Percentiles rank a stretch among this genome's conserved stretches.
Conservation (phyloP, 257 asterid genomes). For the Solanum pennellii region DNA sequence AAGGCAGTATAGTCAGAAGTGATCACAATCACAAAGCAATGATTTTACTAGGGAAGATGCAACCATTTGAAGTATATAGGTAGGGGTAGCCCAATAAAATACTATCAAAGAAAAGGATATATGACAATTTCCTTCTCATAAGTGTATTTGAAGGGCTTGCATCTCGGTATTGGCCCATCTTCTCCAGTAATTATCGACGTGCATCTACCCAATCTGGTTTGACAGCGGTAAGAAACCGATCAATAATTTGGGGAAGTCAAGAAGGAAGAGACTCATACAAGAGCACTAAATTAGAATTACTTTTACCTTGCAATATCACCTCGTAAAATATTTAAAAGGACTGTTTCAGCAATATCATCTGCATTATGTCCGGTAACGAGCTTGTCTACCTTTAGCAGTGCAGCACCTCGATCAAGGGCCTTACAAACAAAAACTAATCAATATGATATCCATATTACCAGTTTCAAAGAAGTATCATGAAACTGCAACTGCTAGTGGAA, state of each 20-base stretch:
- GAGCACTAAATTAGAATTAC: not conserved
- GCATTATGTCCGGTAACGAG: conserved; percentile 97
- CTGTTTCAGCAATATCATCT: conserved; percentile 97
- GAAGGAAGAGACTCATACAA: not conserved
- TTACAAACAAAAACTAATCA: conserved; percentile 14
- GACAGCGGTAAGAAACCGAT: not conserved
- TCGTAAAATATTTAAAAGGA: conserved; percentile 83
- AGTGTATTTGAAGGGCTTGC: conserved; percentile 99
- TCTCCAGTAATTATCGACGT: conserved; percentile 85
- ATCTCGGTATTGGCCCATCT: conserved; percentile 99
- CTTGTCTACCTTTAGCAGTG: conserved; percentile 89
- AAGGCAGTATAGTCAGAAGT: conserved; percentile 28
- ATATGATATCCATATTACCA: not conserved
- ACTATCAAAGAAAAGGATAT: conserved; percentile 47
- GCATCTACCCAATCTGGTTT: conserved; percentile 80
- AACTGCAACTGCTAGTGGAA: not conserved
- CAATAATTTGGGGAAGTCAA: not conserved
- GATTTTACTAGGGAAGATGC: not conserved
- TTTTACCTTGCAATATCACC: conserved; percentile 97
- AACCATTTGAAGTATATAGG: not conserved
- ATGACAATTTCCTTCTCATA: conserved; percentile 98
- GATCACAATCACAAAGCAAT: not conserved
- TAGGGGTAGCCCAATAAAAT: conserved; percentile 2
- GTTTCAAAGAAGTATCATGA: not conserved
- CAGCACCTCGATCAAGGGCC: conserved; percentile 99